Base-by-base conservation (phyloP, 768 basidiomycete genomes). In the Phylloporus sp. region DNA sequence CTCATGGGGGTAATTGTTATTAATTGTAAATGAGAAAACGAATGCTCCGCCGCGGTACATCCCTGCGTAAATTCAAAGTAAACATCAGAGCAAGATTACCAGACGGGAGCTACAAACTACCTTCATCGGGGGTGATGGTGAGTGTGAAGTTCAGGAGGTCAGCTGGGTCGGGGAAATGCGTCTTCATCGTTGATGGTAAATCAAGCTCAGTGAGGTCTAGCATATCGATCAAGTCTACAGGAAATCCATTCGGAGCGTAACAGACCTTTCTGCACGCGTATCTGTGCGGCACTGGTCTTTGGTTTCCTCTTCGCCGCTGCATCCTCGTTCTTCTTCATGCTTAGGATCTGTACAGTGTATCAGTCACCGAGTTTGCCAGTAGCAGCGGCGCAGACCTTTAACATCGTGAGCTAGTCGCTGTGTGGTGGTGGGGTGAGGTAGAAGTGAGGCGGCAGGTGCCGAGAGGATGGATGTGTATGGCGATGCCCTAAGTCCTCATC, bases 261-360 rank as follows among this genome's bases (percentile, higher is more conserved):
- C 58, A 52, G 54, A 93, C 97, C 97, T 79, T 98, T 99, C 80
- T 99, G 97, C n/a, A 99, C 95, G 51, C 97, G 83, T 69, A 99
- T 90, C 73, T 97, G 95, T 26, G 97, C 97, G 15, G 97, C 95
- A 65, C 91, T 92, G 40, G 93, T 97, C 83, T 95, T 97, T 39
- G 97, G 97, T 79, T 88, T 91, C 84, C 85, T 95, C 88, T 93
- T 97, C 6, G 91, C 86, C 49, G 94, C 93, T 50, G 91, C 91
- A 65, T 98, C 92, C 77, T 97, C 93, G 64, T 87, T 91, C 86
- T 98, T 98, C 85, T 98, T 98, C 88, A 99, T 93, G 59, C 86
- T 91, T 88, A 97, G 97, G 65, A 99, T 97, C 97, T 99, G 58
- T 29, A 28, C 24, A 29, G 40, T 22, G 7, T 31, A 47, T 59